Base-by-base conservation (phyloP, 78 protist species). In the Ministeria vibrans region DNA sequence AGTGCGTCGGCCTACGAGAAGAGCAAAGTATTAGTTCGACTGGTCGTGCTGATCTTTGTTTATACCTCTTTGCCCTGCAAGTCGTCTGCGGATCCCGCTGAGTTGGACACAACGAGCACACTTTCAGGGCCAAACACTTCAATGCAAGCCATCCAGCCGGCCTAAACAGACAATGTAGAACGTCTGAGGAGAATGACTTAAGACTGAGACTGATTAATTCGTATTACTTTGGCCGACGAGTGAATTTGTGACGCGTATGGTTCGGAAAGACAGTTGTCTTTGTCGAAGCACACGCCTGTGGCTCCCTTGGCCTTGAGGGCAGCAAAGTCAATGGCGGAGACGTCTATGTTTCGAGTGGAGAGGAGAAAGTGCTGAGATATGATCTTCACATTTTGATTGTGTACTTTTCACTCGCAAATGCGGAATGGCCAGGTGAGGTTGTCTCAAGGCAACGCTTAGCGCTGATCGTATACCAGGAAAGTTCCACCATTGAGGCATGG, bases 71-170 rank as follows among this genome's bases (percentile, higher is more conserved):
- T 68, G 73, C 22, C 25, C 62, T 55, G 0, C 22, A 55, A 55
- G 49, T 78, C 83, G 83, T 78, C 83, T 30, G 9, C 5, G 22
- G 83, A 66, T 9, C 83, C 83, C 1, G 75, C 76, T 6, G 74
- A 63, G n/a, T 78, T 78, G 36, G 83, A 78, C 45, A 78, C 1
- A 15, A 78, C 45, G 34, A 64, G 53, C 32, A 78, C 75, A 22
- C 66, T 39, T 1, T 63, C n/a, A 13, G 15, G 1, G 9, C 83
- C 83, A 64, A 78, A 78, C 34, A 27, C 82, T 1, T 27, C 27
- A 25, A 55, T 20, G 70, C 82, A 78, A 1, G 61, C 59, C 13
- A 9, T 32, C 27, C 22, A 78, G 11, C 62, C 72, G 28, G 3
- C 73, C 74, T 66, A 28, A 3, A 59, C 32, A 55, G 18, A 1